Conservation (phyloP, 257 asterid genomes). For the Gardenia jasminoides region DNA sequence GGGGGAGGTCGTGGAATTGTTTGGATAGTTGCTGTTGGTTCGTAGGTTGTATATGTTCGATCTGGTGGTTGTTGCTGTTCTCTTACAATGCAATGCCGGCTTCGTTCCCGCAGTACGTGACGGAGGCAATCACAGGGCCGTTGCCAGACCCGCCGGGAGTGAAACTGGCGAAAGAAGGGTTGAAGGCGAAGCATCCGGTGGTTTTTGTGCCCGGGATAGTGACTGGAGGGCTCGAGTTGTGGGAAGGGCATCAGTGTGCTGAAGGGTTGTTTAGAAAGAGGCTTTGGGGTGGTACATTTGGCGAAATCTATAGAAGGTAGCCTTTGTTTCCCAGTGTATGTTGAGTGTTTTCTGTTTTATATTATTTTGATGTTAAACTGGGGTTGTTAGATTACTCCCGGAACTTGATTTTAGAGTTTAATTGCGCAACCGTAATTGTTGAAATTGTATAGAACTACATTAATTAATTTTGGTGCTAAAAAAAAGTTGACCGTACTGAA, state of each 20-base stretch:
- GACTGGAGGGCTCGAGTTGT: constrained; percentile 88
- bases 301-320: constrained; percentile 75
- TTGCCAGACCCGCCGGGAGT: constrained; percentile 83
- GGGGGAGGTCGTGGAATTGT: constrained; percentile 51
- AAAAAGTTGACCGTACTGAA: neutral
- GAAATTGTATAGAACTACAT: neutral
- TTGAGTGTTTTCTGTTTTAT: too few species aligned
- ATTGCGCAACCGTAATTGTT: neutral
- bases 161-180: constrained; percentile 74
- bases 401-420: neutral
- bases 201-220: constrained; percentile 93
- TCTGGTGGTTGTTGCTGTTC: constrained; percentile 85
- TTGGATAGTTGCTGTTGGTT: constrained; percentile 83
- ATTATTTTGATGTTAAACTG: neutral
- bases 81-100: constrained; percentile 70
- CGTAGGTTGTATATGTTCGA: constrained; percentile 69
- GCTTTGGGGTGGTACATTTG: constrained; percentile 95
- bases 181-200: constrained; percentile 83
- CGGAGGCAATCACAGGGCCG: constrained; percentile 81
- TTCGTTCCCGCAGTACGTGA: constrained; percentile 80
- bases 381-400: neutral
- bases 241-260: constrained; percentile 92
- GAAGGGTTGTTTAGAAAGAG: constrained; percentile 87
- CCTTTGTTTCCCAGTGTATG: neutral
- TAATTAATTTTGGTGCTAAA: neutral